phyloP scores from a whole-genome alignment of 305 asterid species.

The Fraxinus paxiana region DNA sequence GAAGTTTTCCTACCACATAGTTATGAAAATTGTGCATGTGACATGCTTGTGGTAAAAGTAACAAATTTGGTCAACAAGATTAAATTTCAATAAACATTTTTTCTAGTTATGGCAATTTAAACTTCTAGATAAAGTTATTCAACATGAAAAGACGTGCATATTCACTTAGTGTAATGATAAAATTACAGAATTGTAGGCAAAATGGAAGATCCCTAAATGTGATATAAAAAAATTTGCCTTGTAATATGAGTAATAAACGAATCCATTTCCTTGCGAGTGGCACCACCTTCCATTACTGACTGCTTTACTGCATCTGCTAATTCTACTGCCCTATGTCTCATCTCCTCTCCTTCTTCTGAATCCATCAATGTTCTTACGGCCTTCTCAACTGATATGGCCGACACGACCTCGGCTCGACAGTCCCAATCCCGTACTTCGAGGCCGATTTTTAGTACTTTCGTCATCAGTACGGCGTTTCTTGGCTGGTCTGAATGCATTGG shows the following conservation, averaged over 20 bases:
- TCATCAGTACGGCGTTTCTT: conserved; percentile 41
- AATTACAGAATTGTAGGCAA: neutral
- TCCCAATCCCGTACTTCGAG: conserved; percentile 39
- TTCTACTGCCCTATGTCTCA: conserved; percentile 23
- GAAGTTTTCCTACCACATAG: neutral
- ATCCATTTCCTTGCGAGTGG: neutral
- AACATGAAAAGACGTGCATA: neutral
- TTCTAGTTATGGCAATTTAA: neutral
- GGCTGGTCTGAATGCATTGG: conserved; percentile 76
- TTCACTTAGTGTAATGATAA: neutral
- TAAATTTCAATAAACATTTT: neutral
- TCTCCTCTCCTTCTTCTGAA: conserved; percentile 20
- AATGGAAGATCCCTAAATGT: neutral
- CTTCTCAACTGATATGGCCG: neutral
- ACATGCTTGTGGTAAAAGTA: neutral
- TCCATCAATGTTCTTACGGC: conserved; percentile 16
- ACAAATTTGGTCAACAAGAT: neutral
- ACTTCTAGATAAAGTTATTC: neutral
- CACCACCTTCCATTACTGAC: neutral
- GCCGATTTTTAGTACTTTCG: conserved; percentile 31
- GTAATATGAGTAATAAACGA: neutral
- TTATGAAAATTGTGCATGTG: neutral
- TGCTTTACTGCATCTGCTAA: neutral
- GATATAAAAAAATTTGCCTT: neutral
- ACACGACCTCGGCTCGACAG: conserved; percentile 21